Evolutionary conservation across 495 filamentous ascomycete species (phyloP).

Genomic region (Penicillium lagena): DNA sequence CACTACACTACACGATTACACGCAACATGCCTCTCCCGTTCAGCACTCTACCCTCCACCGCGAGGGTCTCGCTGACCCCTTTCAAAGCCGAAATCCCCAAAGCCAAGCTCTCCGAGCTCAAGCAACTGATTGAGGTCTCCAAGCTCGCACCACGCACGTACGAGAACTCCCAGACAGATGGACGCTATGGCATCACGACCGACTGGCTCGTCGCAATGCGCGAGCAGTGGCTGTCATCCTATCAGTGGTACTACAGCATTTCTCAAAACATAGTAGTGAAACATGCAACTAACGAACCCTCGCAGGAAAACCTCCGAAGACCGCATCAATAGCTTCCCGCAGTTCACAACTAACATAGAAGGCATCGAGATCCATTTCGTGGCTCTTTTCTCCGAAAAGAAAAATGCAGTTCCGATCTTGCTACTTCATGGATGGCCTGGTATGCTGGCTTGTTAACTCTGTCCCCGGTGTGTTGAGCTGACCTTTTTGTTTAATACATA

Average conservation of each 20-base stretch:
- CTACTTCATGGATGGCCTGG: slow-evolving; percentile 60
- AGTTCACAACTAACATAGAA: slow-evolving; percentile 49
- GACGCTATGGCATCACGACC: slow-evolving; percentile 46
- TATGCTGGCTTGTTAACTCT: slow-evolving; percentile 6
- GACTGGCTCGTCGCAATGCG: slow-evolving; percentile 52
- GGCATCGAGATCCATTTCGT: slow-evolving; percentile 54
- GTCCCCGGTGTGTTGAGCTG: not conserved
- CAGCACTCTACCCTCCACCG: slow-evolving; percentile 19
- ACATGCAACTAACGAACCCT: too few relatives aligned
- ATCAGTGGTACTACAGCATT: slow-evolving; percentile 31
- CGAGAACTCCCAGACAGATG: slow-evolving; percentile 39
- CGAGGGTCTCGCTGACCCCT: slow-evolving; percentile 16
- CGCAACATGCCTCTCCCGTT: slow-evolving; percentile 21
- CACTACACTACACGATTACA: not conserved
- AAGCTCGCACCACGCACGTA: slow-evolving; percentile 46
- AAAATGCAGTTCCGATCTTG: slow-evolving; percentile 54
- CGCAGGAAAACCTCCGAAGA: slow-evolving; percentile 44
- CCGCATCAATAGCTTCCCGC: slow-evolving; percentile 56
- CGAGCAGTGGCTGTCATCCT: slow-evolving; percentile 42
- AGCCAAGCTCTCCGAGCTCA: slow-evolving; percentile 37
- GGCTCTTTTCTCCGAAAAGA: slow-evolving; percentile 52
- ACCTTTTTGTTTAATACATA: slow-evolving; percentile 1
- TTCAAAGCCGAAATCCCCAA: slow-evolving; percentile 42
- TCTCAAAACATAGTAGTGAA: not conserved
- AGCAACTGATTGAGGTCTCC: slow-evolving; percentile 42